These are phyloP conservation scores for Blastocystis sp. DNA, from an alignment of 352 stramenopile species.

Conservation along the genomic window DNA sequence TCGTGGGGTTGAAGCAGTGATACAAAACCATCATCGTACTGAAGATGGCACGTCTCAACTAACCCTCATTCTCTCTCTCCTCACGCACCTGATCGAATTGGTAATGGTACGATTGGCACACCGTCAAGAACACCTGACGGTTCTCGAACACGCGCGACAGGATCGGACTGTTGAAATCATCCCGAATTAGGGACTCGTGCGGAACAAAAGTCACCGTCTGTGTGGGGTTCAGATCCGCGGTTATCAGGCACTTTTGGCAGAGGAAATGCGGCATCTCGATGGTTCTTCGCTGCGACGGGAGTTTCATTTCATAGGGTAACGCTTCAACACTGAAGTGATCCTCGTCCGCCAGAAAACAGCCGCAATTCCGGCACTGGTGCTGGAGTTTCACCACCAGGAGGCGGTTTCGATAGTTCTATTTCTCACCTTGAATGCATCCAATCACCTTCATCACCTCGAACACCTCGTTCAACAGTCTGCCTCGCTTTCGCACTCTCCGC, in stretches of 20 bases:
- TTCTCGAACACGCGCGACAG: slow-evolving; percentile 54
- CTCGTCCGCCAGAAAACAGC: slow-evolving; percentile 68
- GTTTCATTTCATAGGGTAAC: slow-evolving; percentile 72
- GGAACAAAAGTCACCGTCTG: not conserved
- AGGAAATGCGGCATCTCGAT: not conserved
- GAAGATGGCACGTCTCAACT: slow-evolving; percentile 92
- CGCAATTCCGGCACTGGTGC: slow-evolving; percentile 38
- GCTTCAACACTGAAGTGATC: slow-evolving; percentile 74
- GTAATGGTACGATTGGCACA: slow-evolving; percentile 87
- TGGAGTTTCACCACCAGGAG: slow-evolving; percentile 62
- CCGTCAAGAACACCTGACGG: slow-evolving; percentile 48
- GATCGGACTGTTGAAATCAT: slow-evolving; percentile 76
- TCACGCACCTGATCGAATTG: slow-evolving; percentile 87
- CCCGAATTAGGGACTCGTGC: not conserved
- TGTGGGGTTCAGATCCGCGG: too few relatives aligned
- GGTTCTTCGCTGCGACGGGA: not conserved
- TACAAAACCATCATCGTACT: slow-evolving; percentile 99
- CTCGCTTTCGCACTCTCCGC: not conserved
- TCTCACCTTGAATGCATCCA: not conserved
- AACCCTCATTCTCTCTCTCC: not conserved
- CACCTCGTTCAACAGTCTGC: not conserved
- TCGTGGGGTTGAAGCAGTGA: slow-evolving; percentile 89
- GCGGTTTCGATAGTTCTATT: slow-evolving; percentile 71
- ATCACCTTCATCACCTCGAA: slow-evolving; percentile 7
- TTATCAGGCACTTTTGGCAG: not conserved